Percentiles rank a stretch among this genome's conserved stretches.
Evolutionary conservation across 257 asterid genomes (phyloP).

Genomic region (Schizonepeta tenuifolia): DNA sequence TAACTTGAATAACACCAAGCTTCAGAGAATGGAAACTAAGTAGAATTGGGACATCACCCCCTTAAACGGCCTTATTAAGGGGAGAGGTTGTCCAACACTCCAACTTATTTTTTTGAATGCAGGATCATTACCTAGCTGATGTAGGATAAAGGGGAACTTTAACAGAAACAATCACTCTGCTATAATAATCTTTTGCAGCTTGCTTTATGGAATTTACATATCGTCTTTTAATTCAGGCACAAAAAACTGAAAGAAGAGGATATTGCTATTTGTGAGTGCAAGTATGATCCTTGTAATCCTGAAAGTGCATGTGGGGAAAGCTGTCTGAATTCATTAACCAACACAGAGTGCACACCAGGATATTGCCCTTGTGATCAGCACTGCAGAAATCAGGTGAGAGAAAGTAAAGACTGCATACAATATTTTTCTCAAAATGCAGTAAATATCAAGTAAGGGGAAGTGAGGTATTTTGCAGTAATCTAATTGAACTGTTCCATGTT

Average conservation of each 20-base stretch:
- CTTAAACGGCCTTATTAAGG: too few species aligned
- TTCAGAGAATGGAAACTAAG: neutral
- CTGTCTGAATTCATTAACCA: constrained; percentile 87
- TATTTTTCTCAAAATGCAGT: neutral
- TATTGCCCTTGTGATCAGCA: constrained; percentile 71
- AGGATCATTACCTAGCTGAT: too few species aligned
- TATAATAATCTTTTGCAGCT: neutral
- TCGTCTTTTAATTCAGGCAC: constrained; percentile 43
- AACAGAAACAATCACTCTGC: neutral
- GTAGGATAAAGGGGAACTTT: too few species aligned
- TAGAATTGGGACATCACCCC: too few species aligned
- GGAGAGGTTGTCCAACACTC: too few species aligned
- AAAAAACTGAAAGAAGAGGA: constrained; percentile 78
- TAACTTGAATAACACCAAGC: neutral
- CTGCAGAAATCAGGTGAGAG: constrained; percentile 82
- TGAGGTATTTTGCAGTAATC: constrained; percentile 4
- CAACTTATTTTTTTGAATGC: too few species aligned
- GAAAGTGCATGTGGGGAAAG: constrained; percentile 92
- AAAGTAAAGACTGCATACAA: neutral
- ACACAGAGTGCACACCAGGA: constrained; percentile 92
- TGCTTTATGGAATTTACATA: constrained; percentile 22
- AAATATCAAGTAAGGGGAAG: constrained; percentile 9
- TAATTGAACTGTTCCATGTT: constrained; percentile 14
- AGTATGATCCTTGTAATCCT: constrained; percentile 57
- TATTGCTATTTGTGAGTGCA: constrained; percentile 80